Percentiles rank a stretch among this genome's conserved stretches.
Conservation (phyloP, 768 basidiomycete species). For the Coprinellus micaceus region DNA sequence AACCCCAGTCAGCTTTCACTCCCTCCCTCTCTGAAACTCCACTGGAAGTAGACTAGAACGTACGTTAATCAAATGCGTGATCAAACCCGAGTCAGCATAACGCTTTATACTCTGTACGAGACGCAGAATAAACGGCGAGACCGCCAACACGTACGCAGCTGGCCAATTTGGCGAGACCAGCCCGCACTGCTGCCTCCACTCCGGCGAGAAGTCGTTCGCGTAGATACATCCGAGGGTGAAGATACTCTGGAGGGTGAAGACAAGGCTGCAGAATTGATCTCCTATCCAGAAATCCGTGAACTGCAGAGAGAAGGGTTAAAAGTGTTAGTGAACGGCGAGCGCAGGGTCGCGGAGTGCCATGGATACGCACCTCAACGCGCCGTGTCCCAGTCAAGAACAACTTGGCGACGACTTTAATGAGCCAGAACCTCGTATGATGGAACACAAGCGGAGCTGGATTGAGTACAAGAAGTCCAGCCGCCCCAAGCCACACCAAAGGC, state of each 20-base stretch:
- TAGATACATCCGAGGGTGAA: constrained; percentile 78
- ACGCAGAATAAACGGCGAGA: constrained; percentile 73
- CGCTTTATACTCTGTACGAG: constrained; percentile 84
- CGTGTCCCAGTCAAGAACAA: constrained; percentile 67
- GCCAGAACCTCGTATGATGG: constrained; percentile 75
- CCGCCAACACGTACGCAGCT: constrained; percentile 51
- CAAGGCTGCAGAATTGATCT: constrained; percentile 83
- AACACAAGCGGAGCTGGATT: constrained; percentile 73
- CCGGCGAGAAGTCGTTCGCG: constrained; percentile 44
- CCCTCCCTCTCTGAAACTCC: too few species aligned
- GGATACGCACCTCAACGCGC: constrained; percentile 63
- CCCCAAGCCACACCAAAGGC: constrained; percentile 78
- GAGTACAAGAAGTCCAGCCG: constrained; percentile 55
- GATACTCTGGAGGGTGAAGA: constrained; percentile 69
- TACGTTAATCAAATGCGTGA: constrained; percentile 87
- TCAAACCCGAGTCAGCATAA: constrained; percentile 70
- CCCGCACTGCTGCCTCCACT: constrained; percentile 47
- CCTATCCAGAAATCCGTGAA: constrained; percentile 91
- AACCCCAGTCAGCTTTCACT: too few species aligned
- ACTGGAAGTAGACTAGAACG: constrained; percentile 9
- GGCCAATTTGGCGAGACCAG: constrained; percentile 53
- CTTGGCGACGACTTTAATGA: constrained; percentile 58
- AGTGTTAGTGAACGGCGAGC: neutral
- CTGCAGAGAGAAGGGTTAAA: constrained; percentile 31
- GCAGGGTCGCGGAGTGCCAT: neutral